Evolutionary conservation across 106 monocot species (phyloP), one percentile per base, ranked within the genome.

Genomic region (Alisma plantagoaquatica): DNA sequence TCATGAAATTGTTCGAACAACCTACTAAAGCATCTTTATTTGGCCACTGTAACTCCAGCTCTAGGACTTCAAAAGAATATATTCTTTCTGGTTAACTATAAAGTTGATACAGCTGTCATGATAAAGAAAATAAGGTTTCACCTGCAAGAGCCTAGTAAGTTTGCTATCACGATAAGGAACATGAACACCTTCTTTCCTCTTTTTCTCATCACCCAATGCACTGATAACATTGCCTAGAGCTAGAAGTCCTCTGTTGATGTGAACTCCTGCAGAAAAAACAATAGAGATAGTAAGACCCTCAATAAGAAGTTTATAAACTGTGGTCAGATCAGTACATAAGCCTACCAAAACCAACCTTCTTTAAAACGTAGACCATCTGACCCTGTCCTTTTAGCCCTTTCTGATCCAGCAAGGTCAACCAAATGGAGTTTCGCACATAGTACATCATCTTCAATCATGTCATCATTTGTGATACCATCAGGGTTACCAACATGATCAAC

Each of bases 161-260:
- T 98, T 98, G 84, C 96, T 98, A 61, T 98, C 96, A 59, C 96
- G 89, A 27, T 98, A 98, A 59, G 96, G 96, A 77, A 98, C 89
- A 72, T 98, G 96, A 31, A 68, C 56, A 28, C 84, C 89, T 74
- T 98, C 96, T 85, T 89, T 89, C 43, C 96, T 67, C 33, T 85
- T 98, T 54, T 98, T 98, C 57, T 98, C 89, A 77, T 98, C 89
- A 23, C 96, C 96, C 56, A 98, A 82, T 43, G 96, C 96, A 72
- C 96, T 98, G 53, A 98, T 98, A 33, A 98, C 96, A 75, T 98
- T 98, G 25, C 96, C 96, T 72, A 98, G 79, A 41, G 96, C 96
- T 49, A 98, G 66, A 49, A 98, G 81, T n/a, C 96, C 96, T 47
- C 58, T 89, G 63, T 98, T 98, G 32, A 98, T 98, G 62, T 98